These are phyloP conservation scores for Triticum urartu DNA, from an alignment of 176 grass and related monocot genomes.

Conservation along the genomic window DNA sequence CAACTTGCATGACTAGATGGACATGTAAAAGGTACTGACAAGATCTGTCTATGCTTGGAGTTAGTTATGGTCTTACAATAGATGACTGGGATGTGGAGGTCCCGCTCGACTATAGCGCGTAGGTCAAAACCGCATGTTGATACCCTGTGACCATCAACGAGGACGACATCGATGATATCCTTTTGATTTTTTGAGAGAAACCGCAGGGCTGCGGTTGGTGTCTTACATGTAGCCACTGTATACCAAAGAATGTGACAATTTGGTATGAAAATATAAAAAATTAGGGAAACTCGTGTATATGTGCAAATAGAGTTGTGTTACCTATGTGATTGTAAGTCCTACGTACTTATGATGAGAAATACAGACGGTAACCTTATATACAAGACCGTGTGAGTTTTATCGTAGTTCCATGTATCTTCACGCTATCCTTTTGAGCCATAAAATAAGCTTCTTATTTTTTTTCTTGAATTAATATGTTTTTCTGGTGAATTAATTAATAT, in stretches of 20 bases:
- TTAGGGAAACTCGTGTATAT: neutral
- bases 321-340: too few species aligned
- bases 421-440: too few species aligned
- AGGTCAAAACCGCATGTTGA: slow-evolving; percentile 26
- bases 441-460: too few species aligned
- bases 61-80: slow-evolving; percentile 10
- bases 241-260: neutral
- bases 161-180: neutral
- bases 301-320: neutral
- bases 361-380: too few species aligned
- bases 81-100: slow-evolving; percentile 23
- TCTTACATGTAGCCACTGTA: slow-evolving; percentile 7
- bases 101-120: neutral
- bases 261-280: neutral
- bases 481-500: too few species aligned
- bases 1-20: neutral
- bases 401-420: too few species aligned
- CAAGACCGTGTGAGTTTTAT: too few species aligned
- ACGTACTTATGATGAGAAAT: too few species aligned
- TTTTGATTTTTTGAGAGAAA: neutral
- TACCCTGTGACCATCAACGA: neutral
- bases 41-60: neutral
- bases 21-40: neutral
- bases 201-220: neutral
- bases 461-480: too few species aligned